Evolutionary conservation across 2,329 filamentous ascomycete species (phyloP).

Genomic region (Delphinella strobiligena): DNA sequence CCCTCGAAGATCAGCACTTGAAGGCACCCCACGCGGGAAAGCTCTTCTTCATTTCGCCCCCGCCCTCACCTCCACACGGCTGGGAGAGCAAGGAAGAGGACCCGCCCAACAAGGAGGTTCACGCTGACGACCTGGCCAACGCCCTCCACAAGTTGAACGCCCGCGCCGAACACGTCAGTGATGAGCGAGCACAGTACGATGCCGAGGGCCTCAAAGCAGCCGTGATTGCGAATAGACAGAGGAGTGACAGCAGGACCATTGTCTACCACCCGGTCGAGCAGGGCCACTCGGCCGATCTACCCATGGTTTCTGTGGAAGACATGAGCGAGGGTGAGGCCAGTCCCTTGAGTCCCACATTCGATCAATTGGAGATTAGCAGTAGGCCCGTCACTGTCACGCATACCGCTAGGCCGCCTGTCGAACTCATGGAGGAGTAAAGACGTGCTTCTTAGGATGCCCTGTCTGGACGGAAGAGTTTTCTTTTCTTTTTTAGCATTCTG

Average conservation of each 20-base stretch:
- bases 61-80: conserved; percentile 50
- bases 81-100: conserved; percentile 53
- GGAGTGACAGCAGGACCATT: conserved; percentile 33
- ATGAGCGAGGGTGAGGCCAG: conserved; percentile 36
- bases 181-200: conserved; percentile 9
- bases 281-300: conserved; percentile 45
- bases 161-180: conserved; percentile 15
- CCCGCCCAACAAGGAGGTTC: conserved; percentile 53
- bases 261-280: conserved; percentile 53
- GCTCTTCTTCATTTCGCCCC: conserved; percentile 55
- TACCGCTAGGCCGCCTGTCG: conserved; percentile 44
- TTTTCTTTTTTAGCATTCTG: too few relatives aligned
- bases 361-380: conserved; percentile 30
- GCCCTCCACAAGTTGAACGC: conserved; percentile 43
- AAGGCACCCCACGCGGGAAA: conserved; percentile 47
- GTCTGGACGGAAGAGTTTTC: too few relatives aligned
- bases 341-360: conserved; percentile 26
- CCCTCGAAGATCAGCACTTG: conserved; percentile 32
- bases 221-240: neutral
- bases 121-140: conserved; percentile 47
- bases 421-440: conserved; percentile 37
- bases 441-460: too few relatives aligned
- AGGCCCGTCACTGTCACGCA: conserved; percentile 37
- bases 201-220: conserved; percentile 10
- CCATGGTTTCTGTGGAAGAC: conserved; percentile 53